Percentiles rank a stretch among this genome's conserved stretches.
phyloP scores from a whole-genome alignment of 2,329 filamentous ascomycete genomes.

The Blumeria graminis region DNA sequence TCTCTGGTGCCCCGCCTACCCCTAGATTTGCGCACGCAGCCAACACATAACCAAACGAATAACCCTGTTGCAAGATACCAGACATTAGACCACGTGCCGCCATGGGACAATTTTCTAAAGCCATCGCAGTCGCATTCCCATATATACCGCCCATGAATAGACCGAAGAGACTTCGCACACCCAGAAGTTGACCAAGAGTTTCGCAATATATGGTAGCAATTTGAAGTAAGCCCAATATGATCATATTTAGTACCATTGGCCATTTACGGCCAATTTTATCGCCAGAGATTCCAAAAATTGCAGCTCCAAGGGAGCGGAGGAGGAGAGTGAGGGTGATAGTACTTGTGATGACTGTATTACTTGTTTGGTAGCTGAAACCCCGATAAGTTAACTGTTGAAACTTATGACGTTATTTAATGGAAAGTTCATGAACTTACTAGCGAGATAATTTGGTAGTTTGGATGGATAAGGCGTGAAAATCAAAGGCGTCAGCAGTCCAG shows the following conservation, averaged over 20 bases:
- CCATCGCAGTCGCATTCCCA: constrained; percentile 57
- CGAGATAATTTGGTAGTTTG: constrained; percentile 1
- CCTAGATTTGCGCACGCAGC: constrained; percentile 44
- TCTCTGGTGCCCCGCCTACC: constrained; percentile 55
- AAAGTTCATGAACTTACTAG: not conserved
- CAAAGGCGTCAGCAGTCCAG: constrained; percentile 23
- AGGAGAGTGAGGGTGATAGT: constrained; percentile 56
- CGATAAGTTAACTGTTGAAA: constrained; percentile 61
- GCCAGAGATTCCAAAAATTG: constrained; percentile 50
- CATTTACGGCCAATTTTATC: constrained; percentile 64
- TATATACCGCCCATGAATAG: constrained; percentile 64
- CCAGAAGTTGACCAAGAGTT: constrained; percentile 44
- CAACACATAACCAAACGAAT: constrained; percentile 56
- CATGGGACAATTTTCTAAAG: constrained; percentile 33
- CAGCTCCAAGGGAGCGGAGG: constrained; percentile 50
- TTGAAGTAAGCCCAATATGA: constrained; percentile 48
- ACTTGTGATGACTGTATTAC: constrained; percentile 43
- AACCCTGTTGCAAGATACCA: constrained; percentile 62
- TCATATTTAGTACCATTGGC: constrained; percentile 54
- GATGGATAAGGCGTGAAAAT: not conserved
- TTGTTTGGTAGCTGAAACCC: constrained; percentile 31
- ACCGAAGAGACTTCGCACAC: constrained; percentile 51
- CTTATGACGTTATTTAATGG: constrained; percentile 15
- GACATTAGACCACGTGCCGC: constrained; percentile 50
- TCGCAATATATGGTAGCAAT: constrained; percentile 48